Evolutionary conservation across 2,329 filamentous ascomycete genomes (phyloP).

Genomic region (Aaosphaeria arxii): DNA sequence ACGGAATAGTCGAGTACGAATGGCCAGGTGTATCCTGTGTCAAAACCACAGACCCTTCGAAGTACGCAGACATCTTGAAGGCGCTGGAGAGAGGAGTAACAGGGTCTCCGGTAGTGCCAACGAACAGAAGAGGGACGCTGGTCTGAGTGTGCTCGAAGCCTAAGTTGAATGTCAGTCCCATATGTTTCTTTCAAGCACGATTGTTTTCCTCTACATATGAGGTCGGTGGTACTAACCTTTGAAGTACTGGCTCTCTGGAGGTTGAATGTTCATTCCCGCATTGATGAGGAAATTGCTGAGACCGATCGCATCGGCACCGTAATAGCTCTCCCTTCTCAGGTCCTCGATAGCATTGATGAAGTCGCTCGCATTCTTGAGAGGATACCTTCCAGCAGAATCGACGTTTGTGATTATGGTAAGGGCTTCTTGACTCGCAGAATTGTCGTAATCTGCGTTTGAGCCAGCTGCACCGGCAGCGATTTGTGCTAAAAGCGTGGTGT

Average conservation of each 20-base stretch:
- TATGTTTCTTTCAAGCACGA: background rate
- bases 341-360: background rate
- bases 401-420: slow-evolving; percentile 1
- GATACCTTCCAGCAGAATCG: slow-evolving; percentile 1
- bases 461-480: background rate
- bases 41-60: slow-evolving; percentile 41
- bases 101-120: slow-evolving; percentile 54
- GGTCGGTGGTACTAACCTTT: background rate
- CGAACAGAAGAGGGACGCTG: slow-evolving; percentile 51
- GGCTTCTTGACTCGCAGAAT: background rate
- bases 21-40: slow-evolving; percentile 31
- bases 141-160: slow-evolving; percentile 26
- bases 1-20: background rate
- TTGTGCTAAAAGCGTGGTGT: background rate
- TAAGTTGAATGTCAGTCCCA: too few species aligned
- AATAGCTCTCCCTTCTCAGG: background rate
- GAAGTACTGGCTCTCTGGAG: slow-evolving; percentile 3
- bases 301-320: background rate
- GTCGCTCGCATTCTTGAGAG: background rate
- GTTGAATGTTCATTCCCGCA: slow-evolving; percentile 1
- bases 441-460: background rate
- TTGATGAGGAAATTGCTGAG: background rate
- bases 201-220: background rate
- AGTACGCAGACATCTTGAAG: slow-evolving; percentile 25
- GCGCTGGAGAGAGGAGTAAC: slow-evolving; percentile 42